Percentiles rank a stretch among this genome's conserved stretches.
Conservation (phyloP, 495 filamentous ascomycete species). For the Penicillium malachiteum region DNA sequence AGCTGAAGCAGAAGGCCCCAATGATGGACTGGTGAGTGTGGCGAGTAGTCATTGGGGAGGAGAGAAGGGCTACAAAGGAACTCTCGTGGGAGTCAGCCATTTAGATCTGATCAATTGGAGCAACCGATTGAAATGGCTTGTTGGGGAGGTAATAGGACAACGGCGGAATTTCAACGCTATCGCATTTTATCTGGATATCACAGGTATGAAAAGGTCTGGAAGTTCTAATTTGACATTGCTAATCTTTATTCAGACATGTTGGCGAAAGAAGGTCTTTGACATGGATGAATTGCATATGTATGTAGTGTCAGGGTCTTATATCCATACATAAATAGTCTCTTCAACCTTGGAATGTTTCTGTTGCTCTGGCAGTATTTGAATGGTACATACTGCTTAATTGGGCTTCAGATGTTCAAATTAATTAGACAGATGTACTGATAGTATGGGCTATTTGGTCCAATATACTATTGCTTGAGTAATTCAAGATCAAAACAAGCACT, state of each 20-base stretch:
- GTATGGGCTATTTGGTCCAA: no score
- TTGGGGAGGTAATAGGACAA: conserved; percentile 65
- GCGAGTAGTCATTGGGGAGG: conserved; percentile 83
- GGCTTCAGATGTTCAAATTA: no score
- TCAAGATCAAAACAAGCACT: no score
- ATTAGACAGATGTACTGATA: no score
- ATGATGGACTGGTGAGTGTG: conserved; percentile 93
- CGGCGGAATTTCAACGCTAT: conserved; percentile 88
- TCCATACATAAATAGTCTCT: no score
- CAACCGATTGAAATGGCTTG: conserved; percentile 72
- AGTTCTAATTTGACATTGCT: neutral
- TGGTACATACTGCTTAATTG: no score
- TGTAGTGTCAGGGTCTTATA: no score
- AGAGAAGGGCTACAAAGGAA: conserved; percentile 71
- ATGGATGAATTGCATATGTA: neutral
- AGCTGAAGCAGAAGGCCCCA: conserved; percentile 68
- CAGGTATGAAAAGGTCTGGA: conserved; percentile 45
- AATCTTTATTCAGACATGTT: conserved; percentile 59
- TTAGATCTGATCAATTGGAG: conserved; percentile 96
- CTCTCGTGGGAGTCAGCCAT: conserved; percentile 83
- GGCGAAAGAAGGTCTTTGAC: conserved; percentile 65
- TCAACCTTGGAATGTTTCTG: no score
- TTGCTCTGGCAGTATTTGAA: no score
- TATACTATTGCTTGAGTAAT: no score
- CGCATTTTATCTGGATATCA: conserved; percentile 90